Base-by-base conservation (phyloP, 345 rosid genomes). In the Brassica cretica region DNA sequence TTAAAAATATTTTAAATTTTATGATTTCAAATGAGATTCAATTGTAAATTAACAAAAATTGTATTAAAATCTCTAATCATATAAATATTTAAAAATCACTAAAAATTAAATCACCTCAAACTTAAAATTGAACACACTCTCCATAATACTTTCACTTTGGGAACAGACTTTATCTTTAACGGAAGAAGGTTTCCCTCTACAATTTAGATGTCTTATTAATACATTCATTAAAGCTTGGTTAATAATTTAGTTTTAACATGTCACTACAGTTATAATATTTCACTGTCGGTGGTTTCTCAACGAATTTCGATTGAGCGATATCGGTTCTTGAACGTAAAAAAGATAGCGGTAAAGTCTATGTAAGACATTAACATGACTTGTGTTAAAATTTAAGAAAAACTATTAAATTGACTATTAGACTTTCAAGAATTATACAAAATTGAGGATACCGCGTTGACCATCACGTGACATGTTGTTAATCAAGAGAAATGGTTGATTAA, bases 401-500 rank as follows among this genome's bases (percentile, higher is more conserved):
- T 56, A 25, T 25, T 62, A 62, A 33, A 64, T 2, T 19, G 51
- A 64, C 71, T n/a, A 51, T 7, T 51, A 19, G 8, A 41, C 12
- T 21, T 65, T 51, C 15, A 8, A 7, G 65, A 5, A 56, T 14
- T 9, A 4, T 19, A 29, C 35, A 24, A 33, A 5, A 1, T 65
- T 35, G 71, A 55, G 1, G 8, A 53, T 73, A 74, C 39, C 41
- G 12, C 41, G 68, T 76, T 61, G 74, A 76, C 53, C 53, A 76
- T 33, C 64, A 46, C 53, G 33, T 30, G 67, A 32, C 67, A 64
- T 64, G 67, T 32, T 64, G 33, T 25, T 33, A 35, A 64, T 32
- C 21, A 16, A 64, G 11, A 64, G 11, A 21, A 15, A 64, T 1
- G 59, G 32, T 59, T 39, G 51, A 76, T 24, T 44, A 18, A 14